A percentile compares a stretch with the other conserved stretches of the same genome.
Conservation (phyloP, 108 stramenopile species). For the Conticribra weissflogii region DNA sequence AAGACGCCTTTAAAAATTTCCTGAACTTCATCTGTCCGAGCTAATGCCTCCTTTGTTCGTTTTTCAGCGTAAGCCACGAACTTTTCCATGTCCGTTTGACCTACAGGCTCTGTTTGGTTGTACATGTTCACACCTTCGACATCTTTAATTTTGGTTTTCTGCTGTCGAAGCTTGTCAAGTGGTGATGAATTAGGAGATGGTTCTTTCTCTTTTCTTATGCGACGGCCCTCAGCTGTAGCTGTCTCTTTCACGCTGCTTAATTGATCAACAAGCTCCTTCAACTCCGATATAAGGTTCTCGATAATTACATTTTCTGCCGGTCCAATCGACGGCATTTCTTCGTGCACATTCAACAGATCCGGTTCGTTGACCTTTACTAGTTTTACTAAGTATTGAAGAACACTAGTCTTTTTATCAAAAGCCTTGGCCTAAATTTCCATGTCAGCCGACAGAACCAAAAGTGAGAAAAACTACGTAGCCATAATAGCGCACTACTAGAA, state of each 20-base stretch:
- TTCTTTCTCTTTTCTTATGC: conserved; percentile 50
- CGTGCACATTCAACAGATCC: conserved; percentile 61
- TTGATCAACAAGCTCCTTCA: conserved; percentile 65
- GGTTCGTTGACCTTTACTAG: conserved; percentile 77
- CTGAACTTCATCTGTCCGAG: conserved; percentile 60
- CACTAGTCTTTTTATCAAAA: conserved; percentile 95
- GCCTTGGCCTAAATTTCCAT: conserved; percentile 83
- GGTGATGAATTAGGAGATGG: conserved; percentile 22
- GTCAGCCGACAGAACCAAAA: conserved; percentile 2
- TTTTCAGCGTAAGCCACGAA: conserved; percentile 64
- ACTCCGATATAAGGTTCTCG: conserved; percentile 60
- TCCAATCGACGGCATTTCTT: conserved; percentile 67
- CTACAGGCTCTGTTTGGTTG: conserved; percentile 63
- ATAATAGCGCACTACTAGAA: too few relatives aligned
- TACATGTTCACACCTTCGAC: conserved; percentile 62
- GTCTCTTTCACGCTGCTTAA: conserved; percentile 58
- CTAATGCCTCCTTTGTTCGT: conserved; percentile 53
- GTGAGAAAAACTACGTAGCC: background rate
- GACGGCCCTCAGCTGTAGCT: conserved; percentile 62
- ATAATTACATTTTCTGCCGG: conserved; percentile 67
- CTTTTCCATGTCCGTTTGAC: conserved; percentile 76
- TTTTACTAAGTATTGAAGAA: conserved; percentile 91
- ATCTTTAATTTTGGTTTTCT: conserved; percentile 60
- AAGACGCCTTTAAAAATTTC: conserved; percentile 66
- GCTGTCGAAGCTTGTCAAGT: conserved; percentile 62